A percentile compares a stretch with the other conserved stretches of the same genome.
Evolutionary conservation across 768 basidiomycete genomes (phyloP).

Genomic region (Calocybe cyanea): DNA sequence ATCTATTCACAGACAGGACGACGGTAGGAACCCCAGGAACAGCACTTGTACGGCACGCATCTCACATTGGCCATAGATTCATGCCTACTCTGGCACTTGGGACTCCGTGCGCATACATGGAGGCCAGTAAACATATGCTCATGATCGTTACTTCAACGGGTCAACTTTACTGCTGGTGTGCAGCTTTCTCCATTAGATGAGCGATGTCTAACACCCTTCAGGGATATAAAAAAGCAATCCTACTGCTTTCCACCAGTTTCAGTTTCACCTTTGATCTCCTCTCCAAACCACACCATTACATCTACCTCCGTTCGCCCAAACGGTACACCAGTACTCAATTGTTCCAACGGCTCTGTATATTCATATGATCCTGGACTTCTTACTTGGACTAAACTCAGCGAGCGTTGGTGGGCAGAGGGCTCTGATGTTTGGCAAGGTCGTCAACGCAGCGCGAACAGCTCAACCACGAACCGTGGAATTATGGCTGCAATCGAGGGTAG

Average conservation of each 20-base stretch:
- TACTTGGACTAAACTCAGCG: constrained; percentile 73
- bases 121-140: constrained; percentile 59
- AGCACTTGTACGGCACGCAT: background rate
- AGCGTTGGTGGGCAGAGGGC: constrained; percentile 82
- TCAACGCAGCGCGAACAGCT: constrained; percentile 40
- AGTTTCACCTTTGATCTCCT: constrained; percentile 54
- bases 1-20: constrained; percentile 85
- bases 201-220: constrained; percentile 23
- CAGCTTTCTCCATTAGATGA: background rate
- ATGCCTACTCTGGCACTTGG: constrained; percentile 77
- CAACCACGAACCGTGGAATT: constrained; percentile 43
- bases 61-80: constrained; percentile 41
- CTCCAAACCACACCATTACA: constrained; percentile 58
- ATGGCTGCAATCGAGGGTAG: constrained; percentile 50
- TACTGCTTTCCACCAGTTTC: constrained; percentile 65
- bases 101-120: constrained; percentile 64
- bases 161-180: constrained; percentile 71
- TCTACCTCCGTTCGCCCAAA: constrained; percentile 71
- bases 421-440: constrained; percentile 82
- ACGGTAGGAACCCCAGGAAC: constrained; percentile 60
- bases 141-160: constrained; percentile 73
- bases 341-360: constrained; percentile 75
- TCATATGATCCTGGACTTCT: constrained; percentile 69
- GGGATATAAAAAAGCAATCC: constrained; percentile 70
- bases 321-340: constrained; percentile 72